Percentiles rank a stretch among this genome's conserved stretches.
phyloP scores from a whole-genome alignment of 176 grass and related monocot species.

The Eleusine indica region DNA sequence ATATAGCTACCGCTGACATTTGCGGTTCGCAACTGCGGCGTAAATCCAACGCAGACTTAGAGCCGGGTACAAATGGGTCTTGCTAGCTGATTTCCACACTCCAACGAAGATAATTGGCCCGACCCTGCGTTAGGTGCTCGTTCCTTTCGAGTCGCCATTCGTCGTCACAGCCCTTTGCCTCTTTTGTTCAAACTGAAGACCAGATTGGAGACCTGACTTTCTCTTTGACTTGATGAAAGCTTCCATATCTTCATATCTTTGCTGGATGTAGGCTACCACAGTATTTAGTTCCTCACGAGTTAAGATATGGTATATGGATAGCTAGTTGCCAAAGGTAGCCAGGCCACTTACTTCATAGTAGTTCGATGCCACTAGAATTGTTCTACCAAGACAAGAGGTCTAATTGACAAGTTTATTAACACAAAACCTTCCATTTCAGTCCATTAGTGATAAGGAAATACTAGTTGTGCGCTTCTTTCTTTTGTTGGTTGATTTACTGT shows the following conservation, averaged over 20 bases:
- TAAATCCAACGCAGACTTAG: not conserved
- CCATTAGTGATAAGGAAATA: not conserved
- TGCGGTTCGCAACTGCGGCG: not conserved
- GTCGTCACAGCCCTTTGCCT: not conserved
- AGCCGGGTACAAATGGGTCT: not conserved
- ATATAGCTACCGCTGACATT: not conserved
- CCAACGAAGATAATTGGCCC: not conserved
- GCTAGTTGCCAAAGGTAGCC: too few species aligned
- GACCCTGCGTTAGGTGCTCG: slow-evolving; percentile 4
- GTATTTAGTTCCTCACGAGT: not conserved
- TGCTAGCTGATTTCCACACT: slow-evolving; percentile 1
- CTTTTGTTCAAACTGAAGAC: not conserved
- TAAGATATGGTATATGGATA: not conserved
- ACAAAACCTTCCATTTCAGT: not conserved
- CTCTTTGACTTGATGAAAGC: slow-evolving; percentile 32
- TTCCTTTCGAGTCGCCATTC: not conserved
- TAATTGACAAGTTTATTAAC: not conserved
- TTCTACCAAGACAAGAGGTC: not conserved
- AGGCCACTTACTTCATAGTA: not conserved
- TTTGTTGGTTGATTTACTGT: not conserved
- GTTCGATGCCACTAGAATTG: not conserved
- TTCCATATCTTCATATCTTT: not conserved
- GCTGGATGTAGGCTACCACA: not conserved
- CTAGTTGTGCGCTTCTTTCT: not conserved
- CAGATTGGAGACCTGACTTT: slow-evolving; percentile 16